Evolutionary conservation across 2,329 filamentous ascomycete genomes (phyloP).

Genomic region (Dactylellina drechsleri): DNA sequence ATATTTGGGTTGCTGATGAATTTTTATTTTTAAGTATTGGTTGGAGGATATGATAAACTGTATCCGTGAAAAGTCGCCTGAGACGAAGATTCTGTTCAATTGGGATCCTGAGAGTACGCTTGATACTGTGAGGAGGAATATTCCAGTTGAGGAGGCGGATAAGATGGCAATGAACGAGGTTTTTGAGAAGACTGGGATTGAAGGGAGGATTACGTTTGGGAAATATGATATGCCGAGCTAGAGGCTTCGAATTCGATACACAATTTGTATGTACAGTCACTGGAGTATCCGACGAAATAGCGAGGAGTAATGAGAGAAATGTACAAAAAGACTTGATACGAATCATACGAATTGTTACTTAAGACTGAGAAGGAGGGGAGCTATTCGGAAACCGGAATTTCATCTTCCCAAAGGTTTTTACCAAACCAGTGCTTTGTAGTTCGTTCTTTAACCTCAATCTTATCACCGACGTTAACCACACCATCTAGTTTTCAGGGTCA

Average conservation of each 20-base stretch:
- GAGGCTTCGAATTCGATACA: background rate
- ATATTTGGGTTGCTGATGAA: background rate
- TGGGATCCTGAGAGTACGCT: slow-evolving; percentile 52
- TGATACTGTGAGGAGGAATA: slow-evolving; percentile 45
- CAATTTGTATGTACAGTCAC: too few relatives aligned
- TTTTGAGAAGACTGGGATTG: slow-evolving; percentile 40
- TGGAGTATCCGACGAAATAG: too few relatives aligned
- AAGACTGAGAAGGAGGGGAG: background rate
- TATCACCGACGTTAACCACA: slow-evolving; percentile 22
- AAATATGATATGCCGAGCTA: slow-evolving; percentile 39
- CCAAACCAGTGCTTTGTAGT: slow-evolving; percentile 43
- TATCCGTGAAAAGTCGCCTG: slow-evolving; percentile 34
- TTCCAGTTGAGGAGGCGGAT: slow-evolving; percentile 41
- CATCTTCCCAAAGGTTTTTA: slow-evolving; percentile 44
- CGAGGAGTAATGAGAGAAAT: background rate
- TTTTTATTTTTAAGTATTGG: slow-evolving; percentile 28
- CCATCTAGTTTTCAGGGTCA: slow-evolving; percentile 23
- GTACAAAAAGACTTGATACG: background rate
- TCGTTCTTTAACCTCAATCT: slow-evolving; percentile 30
- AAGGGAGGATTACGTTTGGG: slow-evolving; percentile 44
- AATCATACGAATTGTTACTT: background rate
- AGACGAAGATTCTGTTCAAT: slow-evolving; percentile 53
- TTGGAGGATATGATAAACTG: slow-evolving; percentile 53
- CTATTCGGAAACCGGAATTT: slow-evolving; percentile 4
- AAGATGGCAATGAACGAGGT: slow-evolving; percentile 37